Percentiles rank a stretch among this genome's conserved stretches.
These are phyloP conservation scores for Pulveroboletus sp. DNA, from an alignment of 768 basidiomycete species.

Conservation along the genomic window DNA sequence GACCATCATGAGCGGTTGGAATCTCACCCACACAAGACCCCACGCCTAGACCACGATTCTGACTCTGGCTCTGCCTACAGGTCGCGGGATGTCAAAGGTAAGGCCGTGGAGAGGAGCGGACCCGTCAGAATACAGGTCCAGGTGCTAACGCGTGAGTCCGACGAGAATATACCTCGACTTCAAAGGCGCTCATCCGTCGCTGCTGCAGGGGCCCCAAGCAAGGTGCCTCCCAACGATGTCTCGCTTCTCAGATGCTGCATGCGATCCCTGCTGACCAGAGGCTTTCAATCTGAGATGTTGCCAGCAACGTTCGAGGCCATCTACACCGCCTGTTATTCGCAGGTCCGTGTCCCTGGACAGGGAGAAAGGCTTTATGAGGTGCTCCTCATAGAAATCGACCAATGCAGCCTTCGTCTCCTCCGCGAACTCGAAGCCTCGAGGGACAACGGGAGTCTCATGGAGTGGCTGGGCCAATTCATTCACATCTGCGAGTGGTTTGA, in stretches of 20 bases:
- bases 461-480: constrained; percentile 60
- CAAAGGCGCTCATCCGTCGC: not conserved
- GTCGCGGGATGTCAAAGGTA: constrained; percentile 33
- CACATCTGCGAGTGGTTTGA: constrained; percentile 60
- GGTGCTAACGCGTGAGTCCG: constrained; percentile 36
- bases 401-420: constrained; percentile 41
- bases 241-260: constrained; percentile 35
- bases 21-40: constrained; percentile 63
- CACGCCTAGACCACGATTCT: constrained; percentile 60
- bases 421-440: constrained; percentile 30
- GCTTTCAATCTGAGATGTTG: constrained; percentile 27
- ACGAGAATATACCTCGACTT: not conserved
- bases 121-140: constrained; percentile 47
- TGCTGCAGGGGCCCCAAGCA: constrained; percentile 11
- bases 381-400: constrained; percentile 58
- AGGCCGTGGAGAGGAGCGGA: constrained; percentile 26
- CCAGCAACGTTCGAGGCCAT: constrained; percentile 53
- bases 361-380: constrained; percentile 57
- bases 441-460: constrained; percentile 28
- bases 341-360: constrained; percentile 47
- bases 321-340: constrained; percentile 51
- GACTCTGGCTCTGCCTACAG: constrained; percentile 67
- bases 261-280: constrained; percentile 37
- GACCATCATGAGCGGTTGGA: constrained; percentile 41
- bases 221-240: constrained; percentile 18